A percentile compares a stretch with the other conserved stretches of the same genome.
Conservation (phyloP, 1,139 yeast species). For the Suhomyces maxii region DNA sequence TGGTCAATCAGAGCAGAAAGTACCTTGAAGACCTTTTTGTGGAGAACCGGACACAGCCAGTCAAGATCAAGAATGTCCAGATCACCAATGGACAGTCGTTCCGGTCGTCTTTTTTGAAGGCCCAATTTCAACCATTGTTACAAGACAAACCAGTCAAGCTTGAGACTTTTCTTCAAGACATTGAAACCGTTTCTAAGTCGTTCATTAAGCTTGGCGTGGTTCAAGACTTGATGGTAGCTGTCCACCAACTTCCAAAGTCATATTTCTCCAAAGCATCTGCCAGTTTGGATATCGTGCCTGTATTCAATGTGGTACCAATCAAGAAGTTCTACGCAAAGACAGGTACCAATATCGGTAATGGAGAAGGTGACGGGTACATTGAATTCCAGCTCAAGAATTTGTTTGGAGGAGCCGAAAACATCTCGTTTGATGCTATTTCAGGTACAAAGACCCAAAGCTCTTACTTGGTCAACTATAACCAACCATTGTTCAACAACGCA, state of each 20-base stretch:
- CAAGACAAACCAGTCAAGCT: constrained; percentile 32
- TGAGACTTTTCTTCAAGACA: constrained; percentile 32
- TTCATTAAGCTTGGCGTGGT: constrained; percentile 46
- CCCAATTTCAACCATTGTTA: constrained; percentile 58
- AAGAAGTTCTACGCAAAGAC: constrained; percentile 75
- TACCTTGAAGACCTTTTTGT: constrained; percentile 43
- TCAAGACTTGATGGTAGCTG: constrained; percentile 42
- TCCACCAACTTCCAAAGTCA: constrained; percentile 36
- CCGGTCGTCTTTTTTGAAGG: constrained; percentile 50
- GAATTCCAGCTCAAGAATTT: constrained; percentile 74
- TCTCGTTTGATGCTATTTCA: constrained; percentile 71
- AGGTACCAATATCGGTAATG: constrained; percentile 93
- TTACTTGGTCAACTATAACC: constrained; percentile 59
- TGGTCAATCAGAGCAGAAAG: constrained; percentile 40
- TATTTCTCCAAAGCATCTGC: constrained; percentile 18
- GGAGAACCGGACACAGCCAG: constrained; percentile 46
- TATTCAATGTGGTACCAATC: constrained; percentile 58
- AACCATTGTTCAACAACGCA: constrained; percentile 59
- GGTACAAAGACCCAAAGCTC: constrained; percentile 83
- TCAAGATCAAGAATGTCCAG: constrained; percentile 48
- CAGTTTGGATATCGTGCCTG: constrained; percentile 51
- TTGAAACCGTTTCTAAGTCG: constrained; percentile 46
- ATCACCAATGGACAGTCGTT: constrained; percentile 55
- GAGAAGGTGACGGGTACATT: constrained; percentile 91
- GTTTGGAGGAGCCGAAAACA: constrained; percentile 85